Conservation (phyloP, 441 rosid genomes). For the Isatis lusitanica region DNA sequence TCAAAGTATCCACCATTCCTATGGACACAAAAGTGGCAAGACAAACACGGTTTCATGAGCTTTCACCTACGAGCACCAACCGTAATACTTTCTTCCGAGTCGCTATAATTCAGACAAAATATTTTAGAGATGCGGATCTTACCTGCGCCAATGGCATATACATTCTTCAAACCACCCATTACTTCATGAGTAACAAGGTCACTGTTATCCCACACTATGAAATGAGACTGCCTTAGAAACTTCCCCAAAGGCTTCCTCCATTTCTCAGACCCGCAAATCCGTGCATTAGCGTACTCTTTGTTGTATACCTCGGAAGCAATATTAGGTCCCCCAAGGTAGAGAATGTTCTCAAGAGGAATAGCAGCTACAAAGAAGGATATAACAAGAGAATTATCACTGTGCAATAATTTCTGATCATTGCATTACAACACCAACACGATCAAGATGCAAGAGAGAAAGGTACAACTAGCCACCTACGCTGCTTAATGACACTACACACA, state of each 20-base stretch:
- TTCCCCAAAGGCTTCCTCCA: slow-evolving; percentile 95
- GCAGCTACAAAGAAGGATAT: slow-evolving; percentile 55
- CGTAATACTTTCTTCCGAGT: background rate
- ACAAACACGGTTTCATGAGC: background rate
- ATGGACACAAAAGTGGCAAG: slow-evolving; percentile 2
- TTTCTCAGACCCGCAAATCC: slow-evolving; percentile 94
- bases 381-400: background rate
- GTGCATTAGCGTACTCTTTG: slow-evolving; percentile 95
- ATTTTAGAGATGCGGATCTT: background rate
- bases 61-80: background rate
- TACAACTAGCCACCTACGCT: background rate
- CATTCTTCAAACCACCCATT: slow-evolving; percentile 97
- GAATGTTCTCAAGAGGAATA: slow-evolving; percentile 76
- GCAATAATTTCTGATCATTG: background rate
- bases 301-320: slow-evolving; percentile 95
- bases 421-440: background rate
- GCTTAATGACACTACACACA: background rate
- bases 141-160: slow-evolving; percentile 99
- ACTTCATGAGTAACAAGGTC: slow-evolving; percentile 80
- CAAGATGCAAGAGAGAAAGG: background rate
- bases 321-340: slow-evolving; percentile 98
- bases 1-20: slow-evolving; percentile 78
- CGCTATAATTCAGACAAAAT: background rate
- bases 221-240: slow-evolving; percentile 92
- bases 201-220: slow-evolving; percentile 95